A percentile compares a stretch with the other conserved stretches of the same genome.
Evolutionary conservation across 1,139 yeast species (phyloP).

Genomic region (Yamadazyma sp.): DNA sequence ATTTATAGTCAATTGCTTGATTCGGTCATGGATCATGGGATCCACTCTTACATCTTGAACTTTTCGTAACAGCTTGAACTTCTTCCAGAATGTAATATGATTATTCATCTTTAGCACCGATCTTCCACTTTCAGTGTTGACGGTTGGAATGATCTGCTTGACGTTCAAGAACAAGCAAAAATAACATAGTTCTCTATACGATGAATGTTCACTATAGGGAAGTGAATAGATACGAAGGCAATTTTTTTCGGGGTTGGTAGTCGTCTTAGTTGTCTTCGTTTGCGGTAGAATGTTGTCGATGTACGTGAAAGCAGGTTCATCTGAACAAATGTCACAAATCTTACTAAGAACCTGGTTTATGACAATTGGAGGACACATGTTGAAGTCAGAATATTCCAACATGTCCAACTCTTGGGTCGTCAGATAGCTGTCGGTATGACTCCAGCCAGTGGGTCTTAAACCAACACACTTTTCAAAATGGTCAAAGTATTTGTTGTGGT

Average conservation of each 20-base stretch:
- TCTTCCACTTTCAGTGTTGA: conserved; percentile 49
- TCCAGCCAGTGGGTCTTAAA: conserved; percentile 87
- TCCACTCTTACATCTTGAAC: conserved; percentile 13
- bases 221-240: conserved; percentile 52
- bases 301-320: conserved; percentile 25
- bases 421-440: conserved; percentile 35
- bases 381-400: conserved; percentile 17
- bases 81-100: conserved; percentile 51
- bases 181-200: conserved; percentile 72
- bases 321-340: conserved; percentile 15
- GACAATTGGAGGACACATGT: conserved; percentile 2
- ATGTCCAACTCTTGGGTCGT: conserved; percentile 14
- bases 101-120: conserved; percentile 39
- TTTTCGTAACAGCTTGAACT: conserved; percentile 16
- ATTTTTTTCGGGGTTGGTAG: conserved; percentile 25
- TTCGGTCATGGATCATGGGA: conserved; percentile 13
- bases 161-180: conserved; percentile 57
- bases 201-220: conserved; percentile 94
- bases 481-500: conserved; percentile 44
- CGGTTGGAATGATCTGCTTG: conserved; percentile 73
- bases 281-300: conserved; percentile 35
- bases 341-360: conserved; percentile 14
- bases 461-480: conserved; percentile 61
- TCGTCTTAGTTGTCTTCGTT: conserved; percentile 18
- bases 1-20: conserved; percentile 18